phyloP scores from a whole-genome alignment of 1,284 basidiomycete genomes.

The Fomitopsis schrenkii region DNA sequence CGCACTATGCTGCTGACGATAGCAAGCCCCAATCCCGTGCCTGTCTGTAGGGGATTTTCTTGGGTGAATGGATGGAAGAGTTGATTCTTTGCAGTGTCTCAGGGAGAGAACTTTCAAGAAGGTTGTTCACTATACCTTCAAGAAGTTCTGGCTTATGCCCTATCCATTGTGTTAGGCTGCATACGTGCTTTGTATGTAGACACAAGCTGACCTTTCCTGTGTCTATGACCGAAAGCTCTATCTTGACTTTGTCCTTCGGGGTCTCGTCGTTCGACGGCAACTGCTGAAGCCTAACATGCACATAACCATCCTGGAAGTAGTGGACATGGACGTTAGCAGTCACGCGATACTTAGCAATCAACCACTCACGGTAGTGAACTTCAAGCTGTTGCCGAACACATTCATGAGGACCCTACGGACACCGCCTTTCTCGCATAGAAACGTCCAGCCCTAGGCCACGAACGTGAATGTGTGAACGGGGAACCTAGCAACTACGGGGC shows the following conservation, averaged over 20 bases:
- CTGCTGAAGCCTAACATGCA: constrained; percentile 83
- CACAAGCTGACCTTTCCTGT: constrained; percentile 73
- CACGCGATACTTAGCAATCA: background rate
- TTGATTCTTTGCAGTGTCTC: constrained; percentile 61
- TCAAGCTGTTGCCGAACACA: constrained; percentile 91
- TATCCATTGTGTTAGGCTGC: constrained; percentile 18
- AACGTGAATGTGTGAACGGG: background rate
- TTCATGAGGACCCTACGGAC: constrained; percentile 94
- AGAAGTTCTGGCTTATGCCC: constrained; percentile 86
- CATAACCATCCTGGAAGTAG: constrained; percentile 66
- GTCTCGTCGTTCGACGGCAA: constrained; percentile 51
- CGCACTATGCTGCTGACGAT: constrained; percentile 94
- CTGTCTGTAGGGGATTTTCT: constrained; percentile 87
- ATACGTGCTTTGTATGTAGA: background rate
- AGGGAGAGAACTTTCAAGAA: constrained; percentile 3
- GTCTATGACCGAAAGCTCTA: constrained; percentile 87
- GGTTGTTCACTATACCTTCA: constrained; percentile 52
- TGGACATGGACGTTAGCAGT: background rate
- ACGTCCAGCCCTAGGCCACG: constrained; percentile 69
- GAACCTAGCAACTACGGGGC: background rate
- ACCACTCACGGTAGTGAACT: constrained; percentile 73
- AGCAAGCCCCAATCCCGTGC: constrained; percentile 93
- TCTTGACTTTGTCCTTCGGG: constrained; percentile 57
- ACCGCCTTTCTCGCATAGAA: constrained; percentile 90
- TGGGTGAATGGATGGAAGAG: constrained; percentile 97